Evolutionary conservation across 2,329 filamentous ascomycete species (phyloP).

Genomic region (Massarina eburnea): DNA sequence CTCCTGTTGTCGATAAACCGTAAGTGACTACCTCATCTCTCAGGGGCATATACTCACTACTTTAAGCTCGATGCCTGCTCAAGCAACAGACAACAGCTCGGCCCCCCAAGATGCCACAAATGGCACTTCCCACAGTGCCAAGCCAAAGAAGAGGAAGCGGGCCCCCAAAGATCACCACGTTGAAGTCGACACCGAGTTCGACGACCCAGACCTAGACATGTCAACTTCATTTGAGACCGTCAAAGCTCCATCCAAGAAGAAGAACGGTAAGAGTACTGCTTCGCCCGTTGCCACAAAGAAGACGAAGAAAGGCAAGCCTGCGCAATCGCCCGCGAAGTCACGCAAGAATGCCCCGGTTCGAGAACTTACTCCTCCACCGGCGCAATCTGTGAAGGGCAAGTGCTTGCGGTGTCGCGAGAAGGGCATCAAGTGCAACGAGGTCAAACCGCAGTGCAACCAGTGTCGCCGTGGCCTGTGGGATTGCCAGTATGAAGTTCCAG

Average conservation of each 20-base stretch:
- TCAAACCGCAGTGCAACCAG: constrained; percentile 33
- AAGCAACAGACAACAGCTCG: constrained; percentile 5
- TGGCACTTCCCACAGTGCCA: constrained; percentile 9
- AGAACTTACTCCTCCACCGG: constrained; percentile 7
- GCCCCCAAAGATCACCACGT: constrained; percentile 20
- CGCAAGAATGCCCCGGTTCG: constrained; percentile 11
- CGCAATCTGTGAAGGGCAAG: constrained; percentile 16
- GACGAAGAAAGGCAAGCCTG: constrained; percentile 18
- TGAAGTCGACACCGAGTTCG: constrained; percentile 10
- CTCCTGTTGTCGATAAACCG: not conserved
- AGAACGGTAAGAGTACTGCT: constrained; percentile 18
- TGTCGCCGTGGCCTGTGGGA: constrained; percentile 31
- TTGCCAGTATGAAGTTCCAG: constrained; percentile 27
- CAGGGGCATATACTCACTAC: not conserved
- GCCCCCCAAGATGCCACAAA: constrained; percentile 2
- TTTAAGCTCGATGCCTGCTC: constrained; percentile 5
- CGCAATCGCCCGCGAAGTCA: constrained; percentile 15
- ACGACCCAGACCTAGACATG: constrained; percentile 21
- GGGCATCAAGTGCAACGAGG: constrained; percentile 35
- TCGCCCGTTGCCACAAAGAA: constrained; percentile 17
- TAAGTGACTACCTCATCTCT: too few species aligned
- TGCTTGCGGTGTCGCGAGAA: constrained; percentile 26
- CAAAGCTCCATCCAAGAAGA: constrained; percentile 20
- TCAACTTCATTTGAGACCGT: constrained; percentile 22
- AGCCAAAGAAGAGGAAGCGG: constrained; percentile 20